These are phyloP conservation scores for Vachellia pachyceras DNA, from an alignment of 306 rosid species.

Conservation along the genomic window DNA sequence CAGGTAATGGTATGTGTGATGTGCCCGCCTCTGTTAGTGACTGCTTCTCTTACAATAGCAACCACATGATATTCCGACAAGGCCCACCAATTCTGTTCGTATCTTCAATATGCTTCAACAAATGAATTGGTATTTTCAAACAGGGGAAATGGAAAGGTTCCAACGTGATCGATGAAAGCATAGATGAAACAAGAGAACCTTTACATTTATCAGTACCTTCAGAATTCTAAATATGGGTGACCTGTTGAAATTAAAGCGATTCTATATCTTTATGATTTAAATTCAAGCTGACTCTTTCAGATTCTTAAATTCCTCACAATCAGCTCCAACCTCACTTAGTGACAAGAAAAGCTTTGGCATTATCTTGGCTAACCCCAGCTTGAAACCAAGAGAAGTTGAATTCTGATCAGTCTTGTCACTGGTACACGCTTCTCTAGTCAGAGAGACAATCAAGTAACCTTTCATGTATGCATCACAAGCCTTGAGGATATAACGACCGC, in stretches of 20 bases:
- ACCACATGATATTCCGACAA: constrained; percentile 19
- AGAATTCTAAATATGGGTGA: constrained; percentile 33
- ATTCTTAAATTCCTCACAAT: constrained; percentile 83
- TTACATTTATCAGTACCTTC: constrained; percentile 42
- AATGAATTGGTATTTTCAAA: constrained; percentile 39
- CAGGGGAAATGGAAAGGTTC: constrained; percentile 34
- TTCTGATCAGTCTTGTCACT: constrained; percentile 62
- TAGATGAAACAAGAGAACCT: constrained; percentile 29
- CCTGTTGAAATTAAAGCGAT: constrained; percentile 39
- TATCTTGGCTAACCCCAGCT: constrained; percentile 91
- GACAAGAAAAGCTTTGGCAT: constrained; percentile 79
- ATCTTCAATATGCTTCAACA: constrained; percentile 37
- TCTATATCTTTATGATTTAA: constrained; percentile 29
- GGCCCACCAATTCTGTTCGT: constrained; percentile 45
- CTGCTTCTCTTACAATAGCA: constrained; percentile 26
- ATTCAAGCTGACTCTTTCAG: constrained; percentile 62
- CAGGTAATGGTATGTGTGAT: constrained; percentile 18
- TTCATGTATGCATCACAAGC: constrained; percentile 96
- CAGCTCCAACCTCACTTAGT: constrained; percentile 73
- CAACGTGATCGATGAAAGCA: constrained; percentile 34
- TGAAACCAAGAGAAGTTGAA: constrained; percentile 95
- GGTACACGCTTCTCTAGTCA: constrained; percentile 68
- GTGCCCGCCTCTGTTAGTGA: constrained; percentile 38
- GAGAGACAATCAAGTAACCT: constrained; percentile 84
- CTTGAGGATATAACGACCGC: constrained; percentile 89